Evolutionary conservation across 148 eudicot genomes (phyloP).

Genomic region (Rhododendron henanense): DNA sequence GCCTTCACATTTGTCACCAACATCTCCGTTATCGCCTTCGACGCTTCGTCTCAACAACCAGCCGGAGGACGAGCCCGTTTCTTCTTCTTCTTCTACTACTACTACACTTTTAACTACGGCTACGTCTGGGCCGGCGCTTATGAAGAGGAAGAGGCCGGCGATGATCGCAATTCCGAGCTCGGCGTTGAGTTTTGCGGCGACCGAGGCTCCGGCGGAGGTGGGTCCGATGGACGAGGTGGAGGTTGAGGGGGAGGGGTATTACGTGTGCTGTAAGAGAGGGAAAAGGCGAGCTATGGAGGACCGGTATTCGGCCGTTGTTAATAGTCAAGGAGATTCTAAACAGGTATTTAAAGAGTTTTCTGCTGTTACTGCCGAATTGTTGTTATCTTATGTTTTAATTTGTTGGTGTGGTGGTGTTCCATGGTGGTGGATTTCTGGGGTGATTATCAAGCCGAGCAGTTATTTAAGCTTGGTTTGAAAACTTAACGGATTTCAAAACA

Average conservation of each 20-base stretch:
- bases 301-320: constrained; percentile 40
- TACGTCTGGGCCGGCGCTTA: background rate
- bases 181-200: constrained; percentile 14
- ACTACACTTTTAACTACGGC: background rate
- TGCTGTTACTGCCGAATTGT: background rate
- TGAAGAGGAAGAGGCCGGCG: constrained; percentile 56
- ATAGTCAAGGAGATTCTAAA: constrained; percentile 27
- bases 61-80: constrained; percentile 16
- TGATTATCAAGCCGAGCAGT: too few relatives aligned
- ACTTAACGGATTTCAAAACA: too few relatives aligned
- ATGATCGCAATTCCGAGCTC: constrained; percentile 42
- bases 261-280: constrained; percentile 58
- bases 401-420: background rate
- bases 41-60: background rate
- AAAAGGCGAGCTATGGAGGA: constrained; percentile 54
- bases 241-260: constrained; percentile 49
- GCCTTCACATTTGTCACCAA: constrained; percentile 10
- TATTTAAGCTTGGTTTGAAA: too few relatives aligned
- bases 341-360: constrained; percentile 33
- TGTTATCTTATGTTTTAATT: too few relatives aligned
- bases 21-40: constrained; percentile 21
- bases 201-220: background rate
- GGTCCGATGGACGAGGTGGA: constrained; percentile 30
- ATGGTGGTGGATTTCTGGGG: background rate
- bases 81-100: constrained; percentile 10